Conservation (phyloP, 148 eudicot species). For the Arbutus unedo region DNA sequence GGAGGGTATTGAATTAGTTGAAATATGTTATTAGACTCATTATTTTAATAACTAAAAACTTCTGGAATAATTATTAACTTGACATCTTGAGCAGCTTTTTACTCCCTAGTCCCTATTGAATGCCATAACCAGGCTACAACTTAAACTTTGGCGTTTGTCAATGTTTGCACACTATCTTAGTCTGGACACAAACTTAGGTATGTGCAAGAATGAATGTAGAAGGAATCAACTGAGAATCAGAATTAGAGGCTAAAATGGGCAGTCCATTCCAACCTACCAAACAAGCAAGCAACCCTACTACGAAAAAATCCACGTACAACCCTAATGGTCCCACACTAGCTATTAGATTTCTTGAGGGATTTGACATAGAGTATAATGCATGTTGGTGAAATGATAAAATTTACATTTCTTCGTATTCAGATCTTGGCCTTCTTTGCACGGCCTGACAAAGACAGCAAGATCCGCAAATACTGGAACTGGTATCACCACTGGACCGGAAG, state of each 20-base stretch:
- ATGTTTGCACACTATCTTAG: neutral
- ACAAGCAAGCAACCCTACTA: neutral
- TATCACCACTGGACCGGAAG: slow-evolving; percentile 79
- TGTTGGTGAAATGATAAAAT: neutral
- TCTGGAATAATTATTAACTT: too few species aligned
- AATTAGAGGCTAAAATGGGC: neutral
- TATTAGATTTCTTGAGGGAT: neutral
- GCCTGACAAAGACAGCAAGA: slow-evolving; percentile 74
- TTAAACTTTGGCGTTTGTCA: slow-evolving; percentile 3
- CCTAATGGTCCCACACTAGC: neutral
- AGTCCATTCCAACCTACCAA: neutral
- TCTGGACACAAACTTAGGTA: neutral
- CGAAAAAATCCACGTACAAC: too few species aligned
- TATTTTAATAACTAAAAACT: too few species aligned
- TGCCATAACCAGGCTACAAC: slow-evolving; percentile 3
- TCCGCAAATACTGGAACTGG: slow-evolving; percentile 66
- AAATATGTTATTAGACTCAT: too few species aligned
- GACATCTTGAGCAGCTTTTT: neutral
- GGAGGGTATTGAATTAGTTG: too few species aligned
- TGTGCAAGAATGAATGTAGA: neutral
- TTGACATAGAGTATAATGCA: neutral
- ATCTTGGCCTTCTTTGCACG: slow-evolving; percentile 74
- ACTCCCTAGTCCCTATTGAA: neutral
- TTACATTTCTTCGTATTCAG: slow-evolving; percentile 25
- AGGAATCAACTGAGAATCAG: neutral